phyloP scores from a whole-genome alignment of 192 early-diverging fungal genomes.

The Podochytrium sp. region DNA sequence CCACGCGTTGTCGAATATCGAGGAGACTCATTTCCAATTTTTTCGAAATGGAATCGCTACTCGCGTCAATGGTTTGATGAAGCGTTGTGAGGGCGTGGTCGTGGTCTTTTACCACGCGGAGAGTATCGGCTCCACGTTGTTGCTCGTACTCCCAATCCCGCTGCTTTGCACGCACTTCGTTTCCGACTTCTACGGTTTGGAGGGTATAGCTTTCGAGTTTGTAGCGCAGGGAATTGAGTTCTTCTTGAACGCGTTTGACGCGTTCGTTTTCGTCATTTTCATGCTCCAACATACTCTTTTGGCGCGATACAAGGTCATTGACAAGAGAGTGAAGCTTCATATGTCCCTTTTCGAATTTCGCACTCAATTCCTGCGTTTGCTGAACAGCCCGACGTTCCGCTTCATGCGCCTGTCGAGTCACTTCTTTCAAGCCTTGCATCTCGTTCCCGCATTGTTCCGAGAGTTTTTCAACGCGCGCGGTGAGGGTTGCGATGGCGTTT shows the following conservation, averaged over 20 bases:
- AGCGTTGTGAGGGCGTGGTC: slow-evolving; percentile 35
- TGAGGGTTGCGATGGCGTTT: slow-evolving; percentile 33
- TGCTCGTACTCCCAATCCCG: slow-evolving; percentile 39
- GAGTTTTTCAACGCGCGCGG: slow-evolving; percentile 43
- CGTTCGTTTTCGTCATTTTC: slow-evolving; percentile 34
- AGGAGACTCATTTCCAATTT: slow-evolving; percentile 30
- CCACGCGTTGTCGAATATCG: slow-evolving; percentile 36
- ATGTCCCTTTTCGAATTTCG: slow-evolving; percentile 17
- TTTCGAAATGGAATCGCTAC: slow-evolving; percentile 17
- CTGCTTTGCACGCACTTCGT: slow-evolving; percentile 31
- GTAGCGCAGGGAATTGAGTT: slow-evolving; percentile 38
- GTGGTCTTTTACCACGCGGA: slow-evolving; percentile 45
- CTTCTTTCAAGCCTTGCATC: slow-evolving; percentile 3
- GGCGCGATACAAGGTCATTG: slow-evolving; percentile 35
- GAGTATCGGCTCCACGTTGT: slow-evolving; percentile 35
- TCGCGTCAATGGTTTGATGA: slow-evolving; percentile 29
- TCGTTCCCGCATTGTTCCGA: slow-evolving; percentile 5
- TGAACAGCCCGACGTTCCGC: slow-evolving; percentile 31
- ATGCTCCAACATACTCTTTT: slow-evolving; percentile 21
- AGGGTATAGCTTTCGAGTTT: slow-evolving; percentile 37
- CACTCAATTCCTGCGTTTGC: slow-evolving; percentile 20
- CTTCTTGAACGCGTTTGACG: slow-evolving; percentile 24
- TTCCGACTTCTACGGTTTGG: slow-evolving; percentile 29
- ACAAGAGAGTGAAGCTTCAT: slow-evolving; percentile 30
- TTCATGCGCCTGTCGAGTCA: slow-evolving; percentile 12